These are phyloP conservation scores for Piper longum DNA, from an alignment of 164 flowering plant species.

Conservation along the genomic window DNA sequence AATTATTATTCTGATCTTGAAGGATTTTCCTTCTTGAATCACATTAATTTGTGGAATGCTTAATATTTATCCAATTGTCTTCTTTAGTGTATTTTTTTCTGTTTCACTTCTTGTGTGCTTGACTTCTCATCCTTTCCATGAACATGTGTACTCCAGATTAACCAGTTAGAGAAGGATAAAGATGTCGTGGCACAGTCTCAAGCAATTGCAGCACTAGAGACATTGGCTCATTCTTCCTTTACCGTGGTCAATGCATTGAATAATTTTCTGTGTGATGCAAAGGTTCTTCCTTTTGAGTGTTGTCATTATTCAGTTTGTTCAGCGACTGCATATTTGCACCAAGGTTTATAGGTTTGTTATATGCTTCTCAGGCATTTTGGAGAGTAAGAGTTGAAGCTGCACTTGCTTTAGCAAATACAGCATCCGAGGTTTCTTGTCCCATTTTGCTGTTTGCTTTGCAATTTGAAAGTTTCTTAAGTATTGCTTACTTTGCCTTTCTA, in stretches of 20 bases:
- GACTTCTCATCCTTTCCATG: background rate
- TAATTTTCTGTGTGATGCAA: slow-evolving; percentile 70
- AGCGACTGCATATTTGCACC: background rate
- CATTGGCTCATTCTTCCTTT: slow-evolving; percentile 55
- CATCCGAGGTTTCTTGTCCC: slow-evolving; percentile 59
- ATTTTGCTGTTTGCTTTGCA: no score
- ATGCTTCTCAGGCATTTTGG: slow-evolving; percentile 68
- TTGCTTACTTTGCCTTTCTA: no score
- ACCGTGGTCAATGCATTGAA: slow-evolving; percentile 67
- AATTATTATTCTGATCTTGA: background rate
- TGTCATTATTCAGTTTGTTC: background rate
- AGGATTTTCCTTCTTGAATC: background rate
- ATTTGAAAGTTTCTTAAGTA: no score
- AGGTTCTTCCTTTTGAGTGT: slow-evolving; percentile 28
- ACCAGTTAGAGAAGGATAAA: slow-evolving; percentile 89
- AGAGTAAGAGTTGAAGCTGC: slow-evolving; percentile 92
- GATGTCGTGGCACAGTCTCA: slow-evolving; percentile 97
- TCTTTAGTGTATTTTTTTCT: no score
- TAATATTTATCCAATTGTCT: no score
- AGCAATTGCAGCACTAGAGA: slow-evolving; percentile 59
- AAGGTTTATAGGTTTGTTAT: background rate
- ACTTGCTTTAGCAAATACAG: slow-evolving; percentile 73
- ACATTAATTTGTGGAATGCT: no score
- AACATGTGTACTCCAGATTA: slow-evolving; percentile 34
- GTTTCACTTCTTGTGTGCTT: no score